Percentiles rank a stretch among this genome's conserved stretches.
These are phyloP conservation scores for Whalleya microplaca DNA, from an alignment of 2,329 filamentous ascomycete species.

Conservation along the genomic window DNA sequence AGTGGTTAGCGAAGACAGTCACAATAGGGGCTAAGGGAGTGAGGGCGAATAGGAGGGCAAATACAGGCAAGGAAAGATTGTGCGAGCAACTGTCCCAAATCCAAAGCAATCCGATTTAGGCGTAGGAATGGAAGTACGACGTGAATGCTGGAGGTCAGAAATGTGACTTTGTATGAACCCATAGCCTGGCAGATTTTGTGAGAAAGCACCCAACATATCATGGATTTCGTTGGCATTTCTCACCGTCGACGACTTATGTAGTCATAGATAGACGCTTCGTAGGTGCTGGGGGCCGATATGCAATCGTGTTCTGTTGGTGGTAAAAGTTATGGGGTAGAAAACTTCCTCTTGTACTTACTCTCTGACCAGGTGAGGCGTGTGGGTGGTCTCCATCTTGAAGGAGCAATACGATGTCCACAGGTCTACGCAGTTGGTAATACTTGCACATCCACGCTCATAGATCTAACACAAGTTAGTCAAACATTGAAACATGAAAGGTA, in stretches of 20 bases:
- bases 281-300: conserved; percentile 32
- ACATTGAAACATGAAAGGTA: not conserved
- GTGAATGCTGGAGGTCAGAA: conserved; percentile 45
- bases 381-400: conserved; percentile 97
- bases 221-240: conserved; percentile 69
- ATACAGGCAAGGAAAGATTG: conserved; percentile 63
- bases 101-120: conserved; percentile 43
- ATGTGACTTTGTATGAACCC: conserved; percentile 46
- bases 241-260: conserved; percentile 60
- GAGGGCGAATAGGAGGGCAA: conserved; percentile 56
- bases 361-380: conserved; percentile 93
- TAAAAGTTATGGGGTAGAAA: conserved; percentile 69
- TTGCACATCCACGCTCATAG: conserved; percentile 92
- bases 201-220: conserved; percentile 63
- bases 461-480: conserved; percentile 59
- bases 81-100: conserved; percentile 56
- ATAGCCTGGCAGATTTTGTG: conserved; percentile 68
- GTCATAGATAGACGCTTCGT: conserved; percentile 39
- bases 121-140: conserved; percentile 44
- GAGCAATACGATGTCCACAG: conserved; percentile 96
- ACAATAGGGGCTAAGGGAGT: conserved; percentile 25
- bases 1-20: conserved; percentile 36
- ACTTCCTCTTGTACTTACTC: conserved; percentile 88
- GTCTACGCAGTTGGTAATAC: conserved; percentile 91
- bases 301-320: conserved; percentile 43